Evolutionary conservation across 2,329 filamentous ascomycete species (phyloP).

Genomic region (Pyrenochaeta sp.): DNA sequence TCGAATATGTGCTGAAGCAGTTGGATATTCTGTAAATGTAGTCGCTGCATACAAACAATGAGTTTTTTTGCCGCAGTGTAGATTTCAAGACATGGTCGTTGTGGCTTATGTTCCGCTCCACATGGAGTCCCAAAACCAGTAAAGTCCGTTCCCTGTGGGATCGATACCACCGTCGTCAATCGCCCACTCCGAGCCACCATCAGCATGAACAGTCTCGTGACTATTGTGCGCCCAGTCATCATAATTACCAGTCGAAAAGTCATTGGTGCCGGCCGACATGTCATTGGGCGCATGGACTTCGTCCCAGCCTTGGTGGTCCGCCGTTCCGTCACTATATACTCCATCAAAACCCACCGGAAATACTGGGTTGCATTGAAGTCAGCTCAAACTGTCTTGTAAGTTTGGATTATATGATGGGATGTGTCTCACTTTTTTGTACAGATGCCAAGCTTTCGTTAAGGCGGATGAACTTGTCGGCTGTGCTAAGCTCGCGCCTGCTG

Average conservation of each 20-base stretch:
- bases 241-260: neutral
- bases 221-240: conserved; percentile 1
- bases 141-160: conserved; percentile 15
- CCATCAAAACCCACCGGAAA: neutral
- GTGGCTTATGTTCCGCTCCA: conserved; percentile 10
- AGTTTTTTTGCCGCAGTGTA: neutral
- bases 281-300: too few relatives aligned
- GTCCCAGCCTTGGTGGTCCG: neutral
- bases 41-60: neutral
- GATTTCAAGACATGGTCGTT: neutral
- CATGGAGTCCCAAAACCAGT: conserved; percentile 24
- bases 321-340: neutral
- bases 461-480: conserved; percentile 9
- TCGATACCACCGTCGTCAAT: conserved; percentile 10
- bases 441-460: conserved; percentile 21
- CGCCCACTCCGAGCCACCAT: neutral
- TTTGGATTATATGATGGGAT: neutral
- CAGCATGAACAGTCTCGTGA: conserved; percentile 2
- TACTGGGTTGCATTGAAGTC: neutral
- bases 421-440: conserved; percentile 16
- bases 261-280: neutral
- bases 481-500: neutral
- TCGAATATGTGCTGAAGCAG: neutral
- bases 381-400: neutral
- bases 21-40: neutral